Evolutionary conservation across 2,329 filamentous ascomycete genomes (phyloP).

Genomic region (Ascochyta lentis): DNA sequence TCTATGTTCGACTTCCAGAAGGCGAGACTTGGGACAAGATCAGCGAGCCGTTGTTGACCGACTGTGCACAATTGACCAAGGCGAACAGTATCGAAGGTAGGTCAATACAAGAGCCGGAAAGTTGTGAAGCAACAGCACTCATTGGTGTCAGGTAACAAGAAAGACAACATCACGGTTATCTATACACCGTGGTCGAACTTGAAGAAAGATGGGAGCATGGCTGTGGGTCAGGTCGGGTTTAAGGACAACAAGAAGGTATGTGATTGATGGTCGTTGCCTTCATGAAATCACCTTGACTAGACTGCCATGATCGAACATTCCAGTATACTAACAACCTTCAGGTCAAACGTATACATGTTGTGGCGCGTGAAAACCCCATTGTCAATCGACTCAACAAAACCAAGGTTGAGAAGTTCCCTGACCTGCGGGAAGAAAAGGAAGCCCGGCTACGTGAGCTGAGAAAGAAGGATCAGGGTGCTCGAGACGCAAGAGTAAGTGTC

Average conservation of each 20-base stretch:
- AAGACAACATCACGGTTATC: slow-evolving; percentile 94
- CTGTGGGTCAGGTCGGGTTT: slow-evolving; percentile 91
- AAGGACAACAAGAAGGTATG: slow-evolving; percentile 77
- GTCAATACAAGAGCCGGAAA: neutral
- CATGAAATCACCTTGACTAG: too few species aligned
- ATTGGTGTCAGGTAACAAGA: slow-evolving; percentile 79
- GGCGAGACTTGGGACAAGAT: slow-evolving; percentile 85
- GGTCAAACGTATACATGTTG: slow-evolving; percentile 82
- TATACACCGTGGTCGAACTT: slow-evolving; percentile 98
- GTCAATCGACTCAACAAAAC: slow-evolving; percentile 99
- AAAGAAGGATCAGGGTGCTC: slow-evolving; percentile 70
- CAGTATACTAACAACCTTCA: slow-evolving; percentile 37
- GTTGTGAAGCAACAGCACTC: neutral
- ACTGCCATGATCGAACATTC: too few species aligned
- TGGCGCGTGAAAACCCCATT: slow-evolving; percentile 83
- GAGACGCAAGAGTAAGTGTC: slow-evolving; percentile 64
- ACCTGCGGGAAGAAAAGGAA: slow-evolving; percentile 82
- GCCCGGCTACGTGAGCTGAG: slow-evolving; percentile 74
- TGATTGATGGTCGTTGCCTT: neutral
- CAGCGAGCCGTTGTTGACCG: slow-evolving; percentile 73
- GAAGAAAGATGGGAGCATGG: slow-evolving; percentile 95
- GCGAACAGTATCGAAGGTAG: slow-evolving; percentile 94
- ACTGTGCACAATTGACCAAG: slow-evolving; percentile 97
- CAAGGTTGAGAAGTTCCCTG: slow-evolving; percentile 83
- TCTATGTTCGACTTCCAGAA: slow-evolving; percentile 85